phyloP scores from a whole-genome alignment of 257 asterid species.

The Knoxia roxburghii region DNA sequence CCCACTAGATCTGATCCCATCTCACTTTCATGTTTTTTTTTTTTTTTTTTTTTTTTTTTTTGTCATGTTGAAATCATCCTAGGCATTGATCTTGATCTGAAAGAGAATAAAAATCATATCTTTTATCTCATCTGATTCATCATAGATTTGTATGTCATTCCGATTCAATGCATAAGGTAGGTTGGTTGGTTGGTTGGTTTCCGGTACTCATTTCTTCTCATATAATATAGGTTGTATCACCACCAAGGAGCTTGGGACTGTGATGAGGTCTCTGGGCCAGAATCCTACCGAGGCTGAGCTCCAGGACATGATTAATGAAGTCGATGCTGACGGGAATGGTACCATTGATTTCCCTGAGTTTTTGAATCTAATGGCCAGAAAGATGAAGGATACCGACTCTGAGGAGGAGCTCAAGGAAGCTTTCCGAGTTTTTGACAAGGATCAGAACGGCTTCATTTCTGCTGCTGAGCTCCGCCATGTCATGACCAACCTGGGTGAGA shows the following conservation, averaged over 20 bases:
- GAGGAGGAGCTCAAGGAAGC: slow-evolving; percentile 12
- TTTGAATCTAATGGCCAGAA: slow-evolving; percentile 5
- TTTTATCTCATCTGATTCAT: too few species aligned
- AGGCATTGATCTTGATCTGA: too few species aligned
- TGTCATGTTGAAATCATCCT: too few species aligned
- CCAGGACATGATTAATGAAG: slow-evolving; percentile 11
- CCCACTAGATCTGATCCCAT: too few species aligned
- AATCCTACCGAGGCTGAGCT: slow-evolving; percentile 7
- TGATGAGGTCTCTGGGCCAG: slow-evolving; percentile 12
- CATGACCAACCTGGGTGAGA: slow-evolving; percentile 12
- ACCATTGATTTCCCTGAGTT: slow-evolving; percentile 7
- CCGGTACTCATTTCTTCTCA: too few species aligned
- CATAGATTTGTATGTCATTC: too few species aligned
- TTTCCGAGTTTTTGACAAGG: slow-evolving; percentile 4
- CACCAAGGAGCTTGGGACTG: slow-evolving; percentile 10
- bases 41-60: too few species aligned
- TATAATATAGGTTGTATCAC: slow-evolving; percentile 5
- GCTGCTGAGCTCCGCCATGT: slow-evolving; percentile 11
- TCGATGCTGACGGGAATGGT: slow-evolving; percentile 12
- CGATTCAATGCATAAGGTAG: too few species aligned
- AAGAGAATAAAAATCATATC: too few species aligned
- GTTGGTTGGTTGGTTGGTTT: too few species aligned
- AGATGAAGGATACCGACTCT: slow-evolving; percentile 12
- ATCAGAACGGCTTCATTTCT: slow-evolving; percentile 10
- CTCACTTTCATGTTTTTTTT: too few species aligned